A percentile compares a stretch with the other conserved stretches of the same genome.
phyloP scores from a whole-genome alignment of 768 basidiomycete genomes.

The Nidularia sp. region DNA sequence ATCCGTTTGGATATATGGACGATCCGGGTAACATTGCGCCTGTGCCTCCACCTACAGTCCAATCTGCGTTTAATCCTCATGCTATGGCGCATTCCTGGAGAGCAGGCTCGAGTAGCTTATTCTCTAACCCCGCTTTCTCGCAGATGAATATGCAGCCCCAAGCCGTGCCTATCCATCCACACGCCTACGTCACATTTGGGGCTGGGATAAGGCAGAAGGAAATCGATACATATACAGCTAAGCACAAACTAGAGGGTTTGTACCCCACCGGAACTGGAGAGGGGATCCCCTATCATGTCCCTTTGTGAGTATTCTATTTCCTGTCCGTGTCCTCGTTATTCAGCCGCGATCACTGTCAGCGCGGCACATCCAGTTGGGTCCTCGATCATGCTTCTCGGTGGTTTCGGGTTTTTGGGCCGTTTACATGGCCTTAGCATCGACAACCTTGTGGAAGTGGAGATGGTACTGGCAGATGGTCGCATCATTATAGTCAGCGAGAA shows the following conservation, averaged over 20 bases:
- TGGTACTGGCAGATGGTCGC: conserved; percentile 87
- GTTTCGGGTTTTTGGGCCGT: conserved; percentile 85
- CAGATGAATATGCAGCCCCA: conserved; percentile 39
- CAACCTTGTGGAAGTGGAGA: conserved; percentile 86
- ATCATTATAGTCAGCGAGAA: conserved; percentile 74
- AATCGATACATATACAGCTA: conserved; percentile 72
- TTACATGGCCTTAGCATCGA: conserved; percentile 85
- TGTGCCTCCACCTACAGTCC: conserved; percentile 22
- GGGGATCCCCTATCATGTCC: conserved; percentile 74
- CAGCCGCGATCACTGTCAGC: conserved; percentile 27
- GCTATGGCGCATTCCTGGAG: conserved; percentile 28
- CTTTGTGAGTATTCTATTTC: conserved; percentile 48
- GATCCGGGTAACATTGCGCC: conserved; percentile 24
- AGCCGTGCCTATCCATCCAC: conserved; percentile 57
- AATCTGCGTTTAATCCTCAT: conserved; percentile 25
- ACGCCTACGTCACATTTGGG: conserved; percentile 83
- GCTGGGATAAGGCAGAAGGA: conserved; percentile 84
- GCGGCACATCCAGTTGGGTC: conserved; percentile 79
- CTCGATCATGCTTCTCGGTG: conserved; percentile 78
- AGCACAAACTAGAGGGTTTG: conserved; percentile 57
- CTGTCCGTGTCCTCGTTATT: conserved; percentile 3
- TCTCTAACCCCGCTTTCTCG: conserved; percentile 18
- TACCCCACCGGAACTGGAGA: conserved; percentile 46
- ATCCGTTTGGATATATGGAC: conserved; percentile 63
- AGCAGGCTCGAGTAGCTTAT: conserved; percentile 15